Evolutionary conservation across 208 protist genomes (phyloP).

Genomic region (Crithidia fasciculata): DNA sequence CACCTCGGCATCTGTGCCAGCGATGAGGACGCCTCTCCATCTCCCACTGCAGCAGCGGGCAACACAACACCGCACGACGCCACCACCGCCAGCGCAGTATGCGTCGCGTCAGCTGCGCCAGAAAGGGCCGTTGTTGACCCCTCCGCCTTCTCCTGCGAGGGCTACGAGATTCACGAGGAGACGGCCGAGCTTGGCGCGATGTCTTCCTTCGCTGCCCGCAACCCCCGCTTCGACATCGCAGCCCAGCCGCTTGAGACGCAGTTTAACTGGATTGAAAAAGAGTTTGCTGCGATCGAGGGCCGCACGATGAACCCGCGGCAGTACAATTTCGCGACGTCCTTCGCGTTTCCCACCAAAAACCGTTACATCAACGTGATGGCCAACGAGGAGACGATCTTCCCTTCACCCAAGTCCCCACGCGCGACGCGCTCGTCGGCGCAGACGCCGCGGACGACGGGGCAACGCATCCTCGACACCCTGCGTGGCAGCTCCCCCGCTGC

Average conservation of each 20-base stretch:
- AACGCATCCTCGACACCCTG: conserved; percentile 15
- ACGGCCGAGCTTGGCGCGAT: background rate
- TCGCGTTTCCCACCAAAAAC: conserved; percentile 56
- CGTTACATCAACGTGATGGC: conserved; percentile 84
- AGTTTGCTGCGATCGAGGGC: conserved; percentile 55
- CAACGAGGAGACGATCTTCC: conserved; percentile 81
- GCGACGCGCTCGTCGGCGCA: background rate
- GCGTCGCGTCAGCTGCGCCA: background rate
- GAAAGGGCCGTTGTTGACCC: background rate
- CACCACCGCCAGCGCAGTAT: background rate
- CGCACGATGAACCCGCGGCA: conserved; percentile 45
- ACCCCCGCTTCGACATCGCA: conserved; percentile 39
- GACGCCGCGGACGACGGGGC: background rate
- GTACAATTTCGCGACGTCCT: conserved; percentile 70
- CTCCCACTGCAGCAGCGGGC: background rate
- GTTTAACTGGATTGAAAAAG: conserved; percentile 44
- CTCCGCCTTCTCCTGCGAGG: conserved; percentile 1
- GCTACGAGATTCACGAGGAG: conserved; percentile 2
- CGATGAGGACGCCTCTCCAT: conserved; percentile 1
- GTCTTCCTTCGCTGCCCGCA: conserved; percentile 11
- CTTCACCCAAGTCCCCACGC: conserved; percentile 14
- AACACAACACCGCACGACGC: background rate
- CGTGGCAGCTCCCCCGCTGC: background rate
- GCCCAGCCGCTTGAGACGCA: conserved; percentile 41
- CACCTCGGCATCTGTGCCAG: background rate